Percentiles rank a stretch among this genome's conserved stretches.
These are phyloP conservation scores for Neurospora sp. DNA, from an alignment of 495 filamentous ascomycete species.

Conservation along the genomic window DNA sequence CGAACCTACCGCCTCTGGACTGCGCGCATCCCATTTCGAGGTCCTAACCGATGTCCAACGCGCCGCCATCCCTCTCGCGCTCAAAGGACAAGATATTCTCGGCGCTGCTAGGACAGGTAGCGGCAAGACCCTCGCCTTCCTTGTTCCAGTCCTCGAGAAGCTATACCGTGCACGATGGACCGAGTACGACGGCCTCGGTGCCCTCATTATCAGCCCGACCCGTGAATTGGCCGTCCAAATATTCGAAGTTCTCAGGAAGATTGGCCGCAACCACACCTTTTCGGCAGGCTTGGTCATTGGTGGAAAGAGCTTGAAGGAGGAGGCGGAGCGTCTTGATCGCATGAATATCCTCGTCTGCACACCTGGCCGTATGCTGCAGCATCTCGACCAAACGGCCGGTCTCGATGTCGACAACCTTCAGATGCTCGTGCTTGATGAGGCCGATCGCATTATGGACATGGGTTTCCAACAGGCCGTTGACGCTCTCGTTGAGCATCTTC, in stretches of 20 bases:
- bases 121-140: conserved; percentile 91
- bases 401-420: conserved; percentile 86
- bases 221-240: conserved; percentile 95
- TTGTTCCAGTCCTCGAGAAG: conserved; percentile 87
- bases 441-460: conserved; percentile 96
- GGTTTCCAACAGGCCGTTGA: conserved; percentile 88
- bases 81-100: conserved; percentile 83
- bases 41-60: conserved; percentile 86
- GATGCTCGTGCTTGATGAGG: conserved; percentile 91
- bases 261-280: conserved; percentile 82
- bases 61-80: conserved; percentile 70
- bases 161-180: conserved; percentile 89
- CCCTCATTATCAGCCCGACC: conserved; percentile 87
- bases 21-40: conserved; percentile 82
- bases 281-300: conserved; percentile 92
- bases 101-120: conserved; percentile 95
- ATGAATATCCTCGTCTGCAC: conserved; percentile 99
- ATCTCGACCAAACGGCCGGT: conserved; percentile 85
- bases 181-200: conserved; percentile 81
- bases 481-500: conserved; percentile 87
- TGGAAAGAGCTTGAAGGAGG: conserved; percentile 83
- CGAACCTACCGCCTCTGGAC: conserved; percentile 65
- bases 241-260: conserved; percentile 86
- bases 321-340: conserved; percentile 71
- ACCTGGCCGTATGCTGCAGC: conserved; percentile 88